A percentile compares a stretch with the other conserved stretches of the same genome.
Conservation (phyloP, 495 filamentous ascomycete genomes). For the Platismatia glauca region DNA sequence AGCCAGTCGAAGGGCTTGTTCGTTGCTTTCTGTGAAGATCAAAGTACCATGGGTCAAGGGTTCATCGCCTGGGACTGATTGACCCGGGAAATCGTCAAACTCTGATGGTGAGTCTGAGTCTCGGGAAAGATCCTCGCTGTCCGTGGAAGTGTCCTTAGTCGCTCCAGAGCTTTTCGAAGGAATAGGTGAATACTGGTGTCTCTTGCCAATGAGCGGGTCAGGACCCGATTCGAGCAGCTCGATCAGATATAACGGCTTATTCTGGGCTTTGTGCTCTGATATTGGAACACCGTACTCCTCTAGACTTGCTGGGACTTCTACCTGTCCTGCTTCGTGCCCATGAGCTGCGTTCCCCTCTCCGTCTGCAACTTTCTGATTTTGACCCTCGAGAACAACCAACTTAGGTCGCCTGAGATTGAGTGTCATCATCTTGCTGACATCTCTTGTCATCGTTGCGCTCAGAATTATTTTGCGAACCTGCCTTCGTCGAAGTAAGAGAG, state of each 20-base stretch:
- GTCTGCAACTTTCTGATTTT: slow-evolving; percentile 9
- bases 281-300: slow-evolving; percentile 67
- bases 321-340: slow-evolving; percentile 26
- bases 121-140: slow-evolving; percentile 23
- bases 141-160: slow-evolving; percentile 14
- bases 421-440: slow-evolving; percentile 67
- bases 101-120: slow-evolving; percentile 26
- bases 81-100: not conserved
- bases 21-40: slow-evolving; percentile 84
- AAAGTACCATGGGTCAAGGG: slow-evolving; percentile 35
- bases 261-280: slow-evolving; percentile 47
- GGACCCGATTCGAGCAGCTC: slow-evolving; percentile 43
- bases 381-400: slow-evolving; percentile 61
- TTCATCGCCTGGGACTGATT: slow-evolving; percentile 16
- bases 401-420: slow-evolving; percentile 66
- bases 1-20: slow-evolving; percentile 69
- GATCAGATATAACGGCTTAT: slow-evolving; percentile 78
- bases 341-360: not conserved
- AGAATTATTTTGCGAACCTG: slow-evolving; percentile 65
- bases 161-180: not conserved
- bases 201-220: slow-evolving; percentile 14
- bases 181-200: not conserved
- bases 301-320: slow-evolving; percentile 60
- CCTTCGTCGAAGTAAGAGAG: slow-evolving; percentile 21
- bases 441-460: slow-evolving; percentile 88